phyloP scores from a whole-genome alignment of 2,329 filamentous ascomycete genomes.

The Pseudocercospora fijiensis region DNA sequence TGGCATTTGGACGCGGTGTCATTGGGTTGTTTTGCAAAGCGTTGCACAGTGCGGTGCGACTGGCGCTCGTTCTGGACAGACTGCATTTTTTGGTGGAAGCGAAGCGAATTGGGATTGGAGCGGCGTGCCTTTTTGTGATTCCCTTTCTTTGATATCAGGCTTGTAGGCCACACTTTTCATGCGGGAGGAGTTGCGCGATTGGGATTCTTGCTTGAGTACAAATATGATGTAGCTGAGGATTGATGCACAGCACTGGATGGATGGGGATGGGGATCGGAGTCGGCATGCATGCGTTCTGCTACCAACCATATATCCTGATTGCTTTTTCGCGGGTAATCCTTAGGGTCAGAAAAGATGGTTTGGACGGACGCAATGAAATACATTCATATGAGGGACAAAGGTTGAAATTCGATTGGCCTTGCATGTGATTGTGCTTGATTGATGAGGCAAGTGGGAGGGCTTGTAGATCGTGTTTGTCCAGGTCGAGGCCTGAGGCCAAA shows the following conservation, averaged over 20 bases:
- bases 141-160: constrained; percentile 4
- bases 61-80: constrained; percentile 10
- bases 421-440: neutral
- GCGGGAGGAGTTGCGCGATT: constrained; percentile 10
- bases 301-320: constrained; percentile 7
- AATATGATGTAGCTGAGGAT: constrained; percentile 9
- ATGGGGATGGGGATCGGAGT: constrained; percentile 1
- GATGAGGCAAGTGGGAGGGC: neutral
- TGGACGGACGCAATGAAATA: constrained; percentile 6
- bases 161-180: constrained; percentile 9
- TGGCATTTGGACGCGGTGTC: constrained; percentile 26
- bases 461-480: neutral
- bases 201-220: constrained; percentile 9
- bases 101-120: constrained; percentile 8
- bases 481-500: neutral
- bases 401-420: neutral
- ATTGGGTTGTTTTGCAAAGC: constrained; percentile 11
- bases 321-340: constrained; percentile 6
- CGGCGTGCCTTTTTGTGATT: neutral
- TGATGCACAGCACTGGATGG: constrained; percentile 11
- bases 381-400: neutral
- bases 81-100: constrained; percentile 11
- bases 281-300: constrained; percentile 7
- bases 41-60: constrained; percentile 7
- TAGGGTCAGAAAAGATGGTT: constrained; percentile 1